Conservation (phyloP, 2,329 filamentous ascomycete species). For the Colletotrichum cuscutae region DNA sequence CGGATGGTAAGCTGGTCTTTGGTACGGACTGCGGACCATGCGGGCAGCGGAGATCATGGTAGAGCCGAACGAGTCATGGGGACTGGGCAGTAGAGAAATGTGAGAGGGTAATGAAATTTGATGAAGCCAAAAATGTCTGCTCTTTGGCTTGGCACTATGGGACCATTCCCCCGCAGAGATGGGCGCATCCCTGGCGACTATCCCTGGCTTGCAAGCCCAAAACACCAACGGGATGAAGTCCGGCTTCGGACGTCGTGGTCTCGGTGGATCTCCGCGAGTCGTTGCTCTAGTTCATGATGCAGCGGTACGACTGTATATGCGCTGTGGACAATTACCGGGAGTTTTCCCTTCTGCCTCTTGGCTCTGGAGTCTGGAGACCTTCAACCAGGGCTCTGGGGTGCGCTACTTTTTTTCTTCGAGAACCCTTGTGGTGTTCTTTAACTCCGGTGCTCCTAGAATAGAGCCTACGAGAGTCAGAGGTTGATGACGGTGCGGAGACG, state of each 20-base stretch:
- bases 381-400: not conserved
- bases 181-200: not conserved
- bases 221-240: constrained; percentile 13
- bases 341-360: not conserved
- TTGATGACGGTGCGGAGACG: not conserved
- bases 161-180: constrained; percentile 9
- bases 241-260: not conserved
- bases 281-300: not conserved
- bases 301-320: not conserved
- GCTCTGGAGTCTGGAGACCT: not conserved
- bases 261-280: constrained; percentile 15
- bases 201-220: not conserved
- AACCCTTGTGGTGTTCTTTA: not conserved
- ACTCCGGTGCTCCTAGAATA: not conserved
- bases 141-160: constrained; percentile 14
- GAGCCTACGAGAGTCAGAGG: not conserved
- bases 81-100: not conserved
- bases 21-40: not conserved
- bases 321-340: not conserved
- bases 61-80: not conserved
- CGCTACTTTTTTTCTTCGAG: not conserved
- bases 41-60: not conserved
- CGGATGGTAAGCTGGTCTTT: not conserved
- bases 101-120: not conserved
- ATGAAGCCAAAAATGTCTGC: not conserved